These are phyloP conservation scores for Pelargonium fulgidum DNA, from an alignment of 441 rosid species.

Conservation along the genomic window DNA sequence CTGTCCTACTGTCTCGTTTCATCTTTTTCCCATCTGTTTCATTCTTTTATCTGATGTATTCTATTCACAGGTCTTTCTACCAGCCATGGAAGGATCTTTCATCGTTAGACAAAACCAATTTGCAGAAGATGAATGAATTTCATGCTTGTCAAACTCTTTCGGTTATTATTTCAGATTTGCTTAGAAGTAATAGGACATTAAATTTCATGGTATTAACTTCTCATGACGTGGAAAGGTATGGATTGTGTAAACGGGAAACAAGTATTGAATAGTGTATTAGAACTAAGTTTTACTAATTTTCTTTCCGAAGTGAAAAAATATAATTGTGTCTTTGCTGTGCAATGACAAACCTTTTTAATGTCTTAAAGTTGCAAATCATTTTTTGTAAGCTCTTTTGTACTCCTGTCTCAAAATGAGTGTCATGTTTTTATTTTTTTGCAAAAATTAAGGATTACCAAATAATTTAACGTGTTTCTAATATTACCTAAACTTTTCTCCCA, in stretches of 20 bases:
- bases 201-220: constrained; percentile 28
- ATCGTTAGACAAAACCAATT: constrained; percentile 28
- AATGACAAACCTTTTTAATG: background rate
- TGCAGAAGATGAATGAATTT: constrained; percentile 46
- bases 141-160: constrained; percentile 60
- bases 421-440: too few species aligned
- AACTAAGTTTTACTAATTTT: background rate
- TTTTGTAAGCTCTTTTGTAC: too few species aligned
- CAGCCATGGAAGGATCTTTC: constrained; percentile 58
- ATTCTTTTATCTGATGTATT: background rate
- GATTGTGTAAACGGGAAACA: constrained; percentile 55
- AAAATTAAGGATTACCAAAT: too few species aligned
- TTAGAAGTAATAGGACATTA: constrained; percentile 30
- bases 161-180: constrained; percentile 34
- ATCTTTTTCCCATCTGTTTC: background rate
- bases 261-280: constrained; percentile 21
- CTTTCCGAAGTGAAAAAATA: background rate
- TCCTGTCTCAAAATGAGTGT: too few species aligned
- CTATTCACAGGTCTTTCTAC: constrained; percentile 53
- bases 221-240: constrained; percentile 33
- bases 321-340: background rate
- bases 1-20: background rate
- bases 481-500: too few species aligned
- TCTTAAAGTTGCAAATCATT: background rate
- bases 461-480: too few species aligned